phyloP scores from a whole-genome alignment of 768 basidiomycete species.

The Podaxis sp. region DNA sequence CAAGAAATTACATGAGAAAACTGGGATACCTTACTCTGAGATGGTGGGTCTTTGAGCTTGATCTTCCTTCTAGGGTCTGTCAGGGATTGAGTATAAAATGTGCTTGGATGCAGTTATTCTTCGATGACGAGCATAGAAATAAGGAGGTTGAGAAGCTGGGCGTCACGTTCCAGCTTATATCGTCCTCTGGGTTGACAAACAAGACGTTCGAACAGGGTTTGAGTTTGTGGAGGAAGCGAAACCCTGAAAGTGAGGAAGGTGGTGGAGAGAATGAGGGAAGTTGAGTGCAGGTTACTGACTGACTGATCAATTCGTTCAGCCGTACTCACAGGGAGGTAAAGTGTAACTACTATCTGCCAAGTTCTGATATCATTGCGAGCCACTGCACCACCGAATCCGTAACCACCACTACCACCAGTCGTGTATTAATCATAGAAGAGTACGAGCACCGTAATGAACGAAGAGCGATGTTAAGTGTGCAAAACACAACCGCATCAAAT shows the following conservation, averaged over 20 bases:
- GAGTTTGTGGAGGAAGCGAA: constrained; percentile 60
- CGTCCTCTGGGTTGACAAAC: constrained; percentile 51
- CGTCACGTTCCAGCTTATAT: constrained; percentile 79
- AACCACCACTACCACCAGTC: too few relatives aligned
- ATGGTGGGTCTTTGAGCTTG: constrained; percentile 57
- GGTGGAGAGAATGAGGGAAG: background rate
- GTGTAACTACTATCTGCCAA: too few relatives aligned
- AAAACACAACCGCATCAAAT: too few relatives aligned
- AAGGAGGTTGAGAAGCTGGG: constrained; percentile 65
- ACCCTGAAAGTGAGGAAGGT: constrained; percentile 20
- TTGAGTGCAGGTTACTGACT: too few relatives aligned
- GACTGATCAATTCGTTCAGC: too few relatives aligned
- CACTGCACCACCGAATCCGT: too few relatives aligned
- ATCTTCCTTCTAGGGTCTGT: background rate
- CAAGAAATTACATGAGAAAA: constrained; percentile 65
- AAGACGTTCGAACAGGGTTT: constrained; percentile 72
- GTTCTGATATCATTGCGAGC: too few relatives aligned
- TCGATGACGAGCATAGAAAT: constrained; percentile 70
- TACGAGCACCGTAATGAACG: too few relatives aligned
- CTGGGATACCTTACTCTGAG: constrained; percentile 74
- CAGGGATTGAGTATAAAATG: background rate
- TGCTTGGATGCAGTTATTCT: constrained; percentile 43
- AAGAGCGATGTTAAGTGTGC: too few relatives aligned
- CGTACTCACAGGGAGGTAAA: too few relatives aligned
- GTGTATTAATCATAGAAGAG: too few relatives aligned